phyloP scores from a whole-genome alignment of 2,329 filamentous ascomycete species.

The Colletotrichum shisoi region DNA sequence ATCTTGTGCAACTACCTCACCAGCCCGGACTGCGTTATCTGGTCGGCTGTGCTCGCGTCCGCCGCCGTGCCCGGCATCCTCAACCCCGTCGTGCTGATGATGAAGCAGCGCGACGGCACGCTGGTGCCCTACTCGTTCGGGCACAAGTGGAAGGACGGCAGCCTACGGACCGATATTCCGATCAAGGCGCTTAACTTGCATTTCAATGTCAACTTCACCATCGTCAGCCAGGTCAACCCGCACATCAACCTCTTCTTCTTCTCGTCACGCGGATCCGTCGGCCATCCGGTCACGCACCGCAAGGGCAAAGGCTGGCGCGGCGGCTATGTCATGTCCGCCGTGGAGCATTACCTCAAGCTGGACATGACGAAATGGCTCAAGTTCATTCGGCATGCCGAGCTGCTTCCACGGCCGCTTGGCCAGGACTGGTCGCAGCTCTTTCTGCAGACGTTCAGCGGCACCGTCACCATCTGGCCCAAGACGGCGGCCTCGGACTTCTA shows the following conservation, averaged over 20 bases:
- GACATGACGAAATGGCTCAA: constrained; percentile 98
- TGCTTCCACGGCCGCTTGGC: constrained; percentile 86
- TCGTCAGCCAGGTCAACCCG: constrained; percentile 88
- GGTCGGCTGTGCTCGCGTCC: constrained; percentile 94
- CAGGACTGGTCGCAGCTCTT: constrained; percentile 98
- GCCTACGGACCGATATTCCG: constrained; percentile 91
- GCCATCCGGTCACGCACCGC: constrained; percentile 91
- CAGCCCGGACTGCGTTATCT: constrained; percentile 95
- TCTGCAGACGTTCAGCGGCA: constrained; percentile 93
- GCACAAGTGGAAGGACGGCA: constrained; percentile 99
- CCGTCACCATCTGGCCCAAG: constrained; percentile 95
- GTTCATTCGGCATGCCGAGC: constrained; percentile 88
- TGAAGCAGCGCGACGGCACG: constrained; percentile 80
- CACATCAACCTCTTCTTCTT: constrained; percentile 99
- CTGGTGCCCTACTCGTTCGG: constrained; percentile 93
- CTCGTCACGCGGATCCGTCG: constrained; percentile 88
- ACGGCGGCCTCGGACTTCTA: constrained; percentile 79
- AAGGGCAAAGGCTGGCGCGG: constrained; percentile 94
- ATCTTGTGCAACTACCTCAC: constrained; percentile 97
- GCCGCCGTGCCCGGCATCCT: constrained; percentile 95
- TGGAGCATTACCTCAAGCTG: constrained; percentile 94
- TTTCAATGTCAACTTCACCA: constrained; percentile 98
- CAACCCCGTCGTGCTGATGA: constrained; percentile 92
- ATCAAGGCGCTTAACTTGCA: constrained; percentile 93
- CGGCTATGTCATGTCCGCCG: constrained; percentile 89